Evolutionary conservation across 257 asterid species (phyloP).

Genomic region (Plectranthus barbatus): DNA sequence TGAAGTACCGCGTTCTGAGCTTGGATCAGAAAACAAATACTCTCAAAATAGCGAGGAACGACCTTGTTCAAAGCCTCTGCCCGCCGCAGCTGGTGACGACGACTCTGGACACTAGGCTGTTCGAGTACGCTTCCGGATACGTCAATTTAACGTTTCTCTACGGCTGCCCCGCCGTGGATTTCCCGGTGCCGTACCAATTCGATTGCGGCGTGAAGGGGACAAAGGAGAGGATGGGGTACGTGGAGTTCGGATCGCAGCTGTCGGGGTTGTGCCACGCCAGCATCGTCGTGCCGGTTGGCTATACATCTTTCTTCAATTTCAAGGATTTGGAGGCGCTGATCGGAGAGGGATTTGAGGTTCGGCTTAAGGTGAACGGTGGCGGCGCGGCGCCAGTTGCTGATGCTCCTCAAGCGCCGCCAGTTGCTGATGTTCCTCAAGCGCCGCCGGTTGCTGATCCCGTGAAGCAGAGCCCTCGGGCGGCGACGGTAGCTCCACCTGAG

Average conservation of each 20-base stretch:
- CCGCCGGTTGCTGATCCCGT: neutral
- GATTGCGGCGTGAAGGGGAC: constrained; percentile 36
- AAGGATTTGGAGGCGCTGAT: constrained; percentile 14
- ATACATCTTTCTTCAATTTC: neutral
- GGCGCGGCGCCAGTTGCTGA: constrained; percentile 2
- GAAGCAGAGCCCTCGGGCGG: neutral
- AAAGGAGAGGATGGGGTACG: constrained; percentile 17
- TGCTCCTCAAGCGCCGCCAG: neutral
- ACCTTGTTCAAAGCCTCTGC: constrained; percentile 33
- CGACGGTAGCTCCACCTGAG: neutral
- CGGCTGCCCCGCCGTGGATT: constrained; percentile 30
- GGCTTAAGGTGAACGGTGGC: constrained; percentile 21
- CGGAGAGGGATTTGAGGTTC: constrained; percentile 39
- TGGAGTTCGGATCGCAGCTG: constrained; percentile 25
- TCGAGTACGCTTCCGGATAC: constrained; percentile 30
- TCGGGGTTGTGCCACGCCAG: constrained; percentile 34
- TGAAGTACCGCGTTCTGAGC: constrained; percentile 30
- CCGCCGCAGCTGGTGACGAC: constrained; percentile 26
- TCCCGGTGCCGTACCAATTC: constrained; percentile 22
- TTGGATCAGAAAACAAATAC: constrained; percentile 23
- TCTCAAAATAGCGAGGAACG: constrained; percentile 33
- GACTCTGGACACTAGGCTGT: constrained; percentile 28
- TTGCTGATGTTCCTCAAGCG: too few species aligned
- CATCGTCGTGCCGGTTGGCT: constrained; percentile 33
- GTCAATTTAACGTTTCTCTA: constrained; percentile 38